phyloP scores from a whole-genome alignment of 192 early-diverging fungal genomes.

The Coemansia sp. region DNA sequence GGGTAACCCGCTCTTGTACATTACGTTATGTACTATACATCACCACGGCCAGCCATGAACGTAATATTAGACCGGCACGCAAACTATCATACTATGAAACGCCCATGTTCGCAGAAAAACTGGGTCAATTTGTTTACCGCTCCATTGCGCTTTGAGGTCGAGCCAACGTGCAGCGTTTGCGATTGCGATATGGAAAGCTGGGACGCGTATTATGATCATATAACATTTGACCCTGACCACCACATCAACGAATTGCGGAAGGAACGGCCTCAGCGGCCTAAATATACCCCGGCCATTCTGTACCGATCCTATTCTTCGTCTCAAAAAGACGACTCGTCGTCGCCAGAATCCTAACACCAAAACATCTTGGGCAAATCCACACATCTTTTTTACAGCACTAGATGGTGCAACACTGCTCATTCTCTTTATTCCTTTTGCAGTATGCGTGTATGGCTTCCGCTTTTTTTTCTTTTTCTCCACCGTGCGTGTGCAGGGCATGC shows the following conservation, averaged over 20 bases:
- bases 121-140: conserved; percentile 20
- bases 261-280: neutral
- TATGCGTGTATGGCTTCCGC: neutral
- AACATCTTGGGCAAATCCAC: neutral
- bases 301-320: conserved; percentile 10
- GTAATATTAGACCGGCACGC: neutral
- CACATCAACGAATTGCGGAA: conserved; percentile 7
- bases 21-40: neutral
- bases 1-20: conserved; percentile 1
- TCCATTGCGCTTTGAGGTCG: conserved; percentile 9
- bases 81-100: neutral
- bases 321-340: conserved; percentile 1
- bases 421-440: neutral
- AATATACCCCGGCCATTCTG: conserved; percentile 7
- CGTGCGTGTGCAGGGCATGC: neutral
- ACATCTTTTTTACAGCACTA: neutral
- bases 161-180: conserved; percentile 36
- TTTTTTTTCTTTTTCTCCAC: neutral
- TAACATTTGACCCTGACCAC: conserved; percentile 42
- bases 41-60: neutral
- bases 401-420: neutral
- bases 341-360: conserved; percentile 3
- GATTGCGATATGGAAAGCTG: conserved; percentile 32
- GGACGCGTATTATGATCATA: conserved; percentile 45
- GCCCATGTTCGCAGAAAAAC: neutral